These are phyloP conservation scores for Yamadazyma insecticola DNA, from an alignment of 805 yeast species.

Conservation along the genomic window DNA sequence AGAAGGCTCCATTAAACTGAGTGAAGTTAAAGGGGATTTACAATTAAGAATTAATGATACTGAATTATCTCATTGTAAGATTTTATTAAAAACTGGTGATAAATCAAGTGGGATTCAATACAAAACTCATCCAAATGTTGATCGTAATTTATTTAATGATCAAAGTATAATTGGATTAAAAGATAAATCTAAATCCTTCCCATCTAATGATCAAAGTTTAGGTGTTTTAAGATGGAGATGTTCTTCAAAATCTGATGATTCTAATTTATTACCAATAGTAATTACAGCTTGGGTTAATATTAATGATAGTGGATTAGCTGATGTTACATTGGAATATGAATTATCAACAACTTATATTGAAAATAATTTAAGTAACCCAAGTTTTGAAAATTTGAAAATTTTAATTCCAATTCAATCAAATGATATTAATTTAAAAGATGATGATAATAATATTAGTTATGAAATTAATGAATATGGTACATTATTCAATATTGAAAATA, in stretches of 20 bases:
- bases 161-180: slow-evolving; percentile 63
- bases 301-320: slow-evolving; percentile 50
- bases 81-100: slow-evolving; percentile 51
- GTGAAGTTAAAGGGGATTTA: slow-evolving; percentile 87
- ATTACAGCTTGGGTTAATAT: slow-evolving; percentile 83
- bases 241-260: slow-evolving; percentile 56
- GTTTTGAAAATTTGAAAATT: slow-evolving; percentile 47
- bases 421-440: slow-evolving; percentile 47
- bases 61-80: slow-evolving; percentile 61
- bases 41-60: slow-evolving; percentile 82
- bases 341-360: slow-evolving; percentile 39
- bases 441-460: slow-evolving; percentile 43
- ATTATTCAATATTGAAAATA: slow-evolving; percentile 55
- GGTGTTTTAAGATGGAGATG: slow-evolving; percentile 94
- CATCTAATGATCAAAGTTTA: slow-evolving; percentile 82
- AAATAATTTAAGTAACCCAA: slow-evolving; percentile 8
- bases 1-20: slow-evolving; percentile 66
- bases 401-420: slow-evolving; percentile 64
- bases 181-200: slow-evolving; percentile 77
- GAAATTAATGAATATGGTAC: slow-evolving; percentile 66
- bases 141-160: slow-evolving; percentile 61
- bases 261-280: slow-evolving; percentile 56
- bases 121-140: slow-evolving; percentile 96
- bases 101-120: slow-evolving; percentile 55
- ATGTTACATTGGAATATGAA: slow-evolving; percentile 88